Base-by-base conservation (phyloP, 768 basidiomycete genomes). In the Boletus speciosus region DNA sequence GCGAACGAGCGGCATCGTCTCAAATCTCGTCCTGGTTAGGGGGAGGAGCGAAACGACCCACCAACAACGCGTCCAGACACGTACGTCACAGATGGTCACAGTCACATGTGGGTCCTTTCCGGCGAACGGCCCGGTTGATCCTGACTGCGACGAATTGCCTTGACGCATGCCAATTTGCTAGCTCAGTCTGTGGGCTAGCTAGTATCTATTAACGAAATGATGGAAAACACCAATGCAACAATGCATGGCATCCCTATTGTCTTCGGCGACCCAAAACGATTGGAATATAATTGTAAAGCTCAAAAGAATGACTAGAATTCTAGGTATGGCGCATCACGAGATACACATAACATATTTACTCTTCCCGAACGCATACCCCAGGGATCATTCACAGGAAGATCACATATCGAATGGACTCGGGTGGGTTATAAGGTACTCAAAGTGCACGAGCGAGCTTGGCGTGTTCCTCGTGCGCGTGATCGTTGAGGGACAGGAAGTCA, bases 1-100 rank as follows among this genome's bases (percentile, higher is more conserved):
- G 61, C 86, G 86, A 55, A 83, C 66, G 54, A 93, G 82, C 55
- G 90, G 90, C 90, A 93, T 93, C 40, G 55, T 54, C 39, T 32
- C 43, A 39, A 48, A 45, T 50, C 40, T 49, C 49, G 52, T n/a
- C 34, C 25, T 31, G 45, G 14, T 67, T 62, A 67, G 63, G 65
- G 63, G 63, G 63, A 59, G 47, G 36, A 23, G 21, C 37, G 32
- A 56, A 38, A 46, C 29, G 39, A n/a, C 29, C 16, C 16, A 51
- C 52, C 56, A 65, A 57, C 60, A 58, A 66, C 65, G 61, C 66
- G 65, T 57, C 52, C 11, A 45, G 38, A 55, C 65, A 67, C 63
- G 66, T 32, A 49, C 7, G 62, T 66, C 64, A 66, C 64, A 55
- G 0, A 29, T 11, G 0, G 63, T 66, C 63, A 66, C 47, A n/a